Base-by-base conservation (phyloP, 2,329 filamentous ascomycete species). In the Cladobotryum protrusum region DNA sequence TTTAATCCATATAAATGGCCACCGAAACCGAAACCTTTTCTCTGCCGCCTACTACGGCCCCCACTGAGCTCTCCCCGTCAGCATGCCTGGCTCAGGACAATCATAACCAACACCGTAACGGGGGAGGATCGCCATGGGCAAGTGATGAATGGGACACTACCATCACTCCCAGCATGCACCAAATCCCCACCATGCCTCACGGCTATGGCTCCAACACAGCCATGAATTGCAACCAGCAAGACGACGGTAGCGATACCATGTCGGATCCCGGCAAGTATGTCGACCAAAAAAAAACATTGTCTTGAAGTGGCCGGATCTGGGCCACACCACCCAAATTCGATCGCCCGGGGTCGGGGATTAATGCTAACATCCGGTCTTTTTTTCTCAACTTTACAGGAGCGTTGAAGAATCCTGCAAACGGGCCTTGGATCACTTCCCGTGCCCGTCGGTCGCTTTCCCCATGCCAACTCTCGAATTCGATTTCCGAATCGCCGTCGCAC, bases 401-500 rank as follows among this genome's bases (percentile, higher is more conserved):
- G 63, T 70, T 48, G 68, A 71, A 52, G 68, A 71, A 46, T 60
- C 65, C 14, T 68, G 64, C 52, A 65, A 67, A 52, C 66, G 68
- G 39, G 62, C 67, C 9, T 60, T 71, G 15, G 62, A 66, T 43
- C 68, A 71, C 47, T 71, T 71, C 35, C 69, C 70, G n/a, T 67
- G 70, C 54, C 69, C 73, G 15, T 59, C 63, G 37, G 55, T 75
- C 33, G 65, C 65, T 4, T 68, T 77, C 45, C 73, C 75, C 13
- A 68, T 70, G 57, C 74, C 74, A 5, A 67, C 65, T 35, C 67
- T 76, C 45, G 68, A 68, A 45, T 74, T 76, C 42, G 74, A 78
- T 57, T 76, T 78, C 55, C 72, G 74, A 49, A 71, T 78, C 60
- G 70, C 72, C 37, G 73, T 77, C 13, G 64, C 63, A 15, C 62